These are phyloP conservation scores for Grifola frondosa DNA, from an alignment of 1,284 basidiomycete species.

Conservation along the genomic window DNA sequence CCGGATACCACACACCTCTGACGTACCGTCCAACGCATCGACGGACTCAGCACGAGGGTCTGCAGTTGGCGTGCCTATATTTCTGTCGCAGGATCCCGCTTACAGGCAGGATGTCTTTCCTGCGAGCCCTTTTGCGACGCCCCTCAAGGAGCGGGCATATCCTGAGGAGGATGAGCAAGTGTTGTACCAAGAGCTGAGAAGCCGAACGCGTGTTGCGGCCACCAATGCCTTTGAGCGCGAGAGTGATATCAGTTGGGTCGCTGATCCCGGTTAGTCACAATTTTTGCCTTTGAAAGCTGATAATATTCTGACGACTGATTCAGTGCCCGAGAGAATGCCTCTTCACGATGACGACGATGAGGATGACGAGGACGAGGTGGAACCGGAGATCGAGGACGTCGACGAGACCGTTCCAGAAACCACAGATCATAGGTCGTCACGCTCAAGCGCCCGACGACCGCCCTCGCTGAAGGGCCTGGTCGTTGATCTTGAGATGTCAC, in stretches of 20 bases:
- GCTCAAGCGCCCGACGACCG: slow-evolving; percentile 33
- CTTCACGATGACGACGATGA: slow-evolving; percentile 53
- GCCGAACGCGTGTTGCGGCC: slow-evolving; percentile 23
- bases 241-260: slow-evolving; percentile 75
- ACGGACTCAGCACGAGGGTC: slow-evolving; percentile 41
- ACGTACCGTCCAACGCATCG: slow-evolving; percentile 47
- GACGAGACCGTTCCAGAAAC: slow-evolving; percentile 32
- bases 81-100: slow-evolving; percentile 47
- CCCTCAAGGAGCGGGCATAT: slow-evolving; percentile 55
- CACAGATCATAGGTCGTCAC: slow-evolving; percentile 35
- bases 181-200: slow-evolving; percentile 48
- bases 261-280: slow-evolving; percentile 56
- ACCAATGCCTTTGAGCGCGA: slow-evolving; percentile 43
- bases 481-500: slow-evolving; percentile 59
- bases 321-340: slow-evolving; percentile 55
- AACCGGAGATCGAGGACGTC: slow-evolving; percentile 30
- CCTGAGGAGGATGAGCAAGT: slow-evolving; percentile 64
- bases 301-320: slow-evolving; percentile 28
- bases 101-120: slow-evolving; percentile 54
- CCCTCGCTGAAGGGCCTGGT: slow-evolving; percentile 56
- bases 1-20: slow-evolving; percentile 48
- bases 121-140: slow-evolving; percentile 71
- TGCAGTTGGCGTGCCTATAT: slow-evolving; percentile 46
- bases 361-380: slow-evolving; percentile 33
- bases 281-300: slow-evolving; percentile 25